Percentiles rank a stretch among this genome's conserved stretches.
phyloP scores from a whole-genome alignment of 2,329 filamentous ascomycete genomes.

The Emmonsia crescens region DNA sequence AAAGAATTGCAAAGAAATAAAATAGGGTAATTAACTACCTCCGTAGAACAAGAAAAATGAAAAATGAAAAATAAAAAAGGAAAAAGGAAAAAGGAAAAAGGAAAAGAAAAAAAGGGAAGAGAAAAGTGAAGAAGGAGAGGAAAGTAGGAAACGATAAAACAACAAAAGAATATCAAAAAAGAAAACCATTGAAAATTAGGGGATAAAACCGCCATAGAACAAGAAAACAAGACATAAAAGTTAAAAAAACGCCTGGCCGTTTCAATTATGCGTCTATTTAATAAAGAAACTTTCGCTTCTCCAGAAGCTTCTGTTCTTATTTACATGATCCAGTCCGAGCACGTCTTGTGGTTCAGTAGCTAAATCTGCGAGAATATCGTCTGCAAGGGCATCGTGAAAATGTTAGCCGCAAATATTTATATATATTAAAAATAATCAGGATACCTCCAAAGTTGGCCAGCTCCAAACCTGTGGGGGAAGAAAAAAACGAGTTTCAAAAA shows the following conservation, averaged over 20 bases:
- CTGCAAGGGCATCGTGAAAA: conserved; percentile 15
- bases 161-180: not conserved
- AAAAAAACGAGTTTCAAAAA: conserved; percentile 6
- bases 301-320: conserved; percentile 49
- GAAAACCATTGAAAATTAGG: not conserved
- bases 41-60: not conserved
- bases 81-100: not conserved
- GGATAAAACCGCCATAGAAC: not conserved
- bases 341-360: conserved; percentile 75
- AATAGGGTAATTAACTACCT: not conserved
- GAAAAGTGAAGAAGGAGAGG: not conserved
- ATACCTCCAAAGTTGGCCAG: not conserved
- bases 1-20: not conserved
- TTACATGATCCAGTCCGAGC: conserved; percentile 55
- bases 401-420: not conserved
- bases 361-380: conserved; percentile 37
- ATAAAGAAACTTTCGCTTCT: conserved; percentile 56
- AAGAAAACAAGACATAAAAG: not conserved
- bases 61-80: not conserved
- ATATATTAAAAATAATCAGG: too few relatives aligned
- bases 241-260: not conserved
- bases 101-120: not conserved
- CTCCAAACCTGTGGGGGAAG: not conserved
- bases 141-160: too few relatives aligned
- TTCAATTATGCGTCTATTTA: conserved; percentile 30